Conservation (phyloP, 2,329 filamentous ascomycete species). For the Alternaria gaisen region DNA sequence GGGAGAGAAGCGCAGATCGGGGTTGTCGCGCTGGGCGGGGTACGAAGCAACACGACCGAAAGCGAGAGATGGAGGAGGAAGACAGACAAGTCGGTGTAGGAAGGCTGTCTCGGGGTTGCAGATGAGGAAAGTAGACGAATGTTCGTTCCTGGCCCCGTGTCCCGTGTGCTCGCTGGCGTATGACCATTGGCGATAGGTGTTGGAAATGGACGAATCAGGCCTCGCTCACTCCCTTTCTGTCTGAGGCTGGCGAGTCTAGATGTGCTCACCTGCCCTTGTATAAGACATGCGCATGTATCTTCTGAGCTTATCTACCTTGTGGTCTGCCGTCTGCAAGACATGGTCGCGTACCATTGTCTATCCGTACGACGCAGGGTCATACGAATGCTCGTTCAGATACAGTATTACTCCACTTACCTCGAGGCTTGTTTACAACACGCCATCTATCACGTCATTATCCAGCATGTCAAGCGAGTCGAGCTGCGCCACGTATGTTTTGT, state of each 20-base stretch:
- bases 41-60: constrained; percentile 3
- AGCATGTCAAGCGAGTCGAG: constrained; percentile 1
- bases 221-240: constrained; percentile 28
- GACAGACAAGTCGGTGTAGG: constrained; percentile 10
- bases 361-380: background rate
- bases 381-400: background rate
- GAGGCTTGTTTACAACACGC: constrained; percentile 10
- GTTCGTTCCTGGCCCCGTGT: constrained; percentile 29
- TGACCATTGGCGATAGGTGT: constrained; percentile 36
- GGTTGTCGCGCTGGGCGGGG: constrained; percentile 24
- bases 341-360: constrained; percentile 2
- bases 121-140: constrained; percentile 24
- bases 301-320: constrained; percentile 17
- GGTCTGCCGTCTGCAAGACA: constrained; percentile 14
- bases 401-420: background rate
- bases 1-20: constrained; percentile 12
- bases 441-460: constrained; percentile 25
- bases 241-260: constrained; percentile 33
- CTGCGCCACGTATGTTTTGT: constrained; percentile 4
- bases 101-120: constrained; percentile 4
- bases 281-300: constrained; percentile 28
- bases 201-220: constrained; percentile 39
- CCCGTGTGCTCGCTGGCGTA: constrained; percentile 35
- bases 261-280: constrained; percentile 36
- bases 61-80: constrained; percentile 1